These are phyloP conservation scores for Isoetes taiwanensis DNA, from an alignment of 75 land plant genomes.

Conservation along the genomic window DNA sequence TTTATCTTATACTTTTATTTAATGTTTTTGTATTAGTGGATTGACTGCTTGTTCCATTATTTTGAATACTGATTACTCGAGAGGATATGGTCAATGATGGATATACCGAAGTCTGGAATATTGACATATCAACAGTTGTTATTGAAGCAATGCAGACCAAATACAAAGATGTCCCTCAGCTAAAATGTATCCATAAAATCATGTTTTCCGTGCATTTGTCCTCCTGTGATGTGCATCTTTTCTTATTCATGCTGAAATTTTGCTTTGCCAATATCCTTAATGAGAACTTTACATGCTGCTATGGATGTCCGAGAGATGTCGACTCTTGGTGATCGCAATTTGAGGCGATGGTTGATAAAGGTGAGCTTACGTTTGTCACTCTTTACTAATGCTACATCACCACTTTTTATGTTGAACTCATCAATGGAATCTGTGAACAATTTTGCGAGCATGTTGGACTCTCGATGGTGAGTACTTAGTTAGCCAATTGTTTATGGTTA, in stretches of 20 bases:
- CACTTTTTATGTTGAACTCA: not conserved
- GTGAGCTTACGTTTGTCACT: not conserved
- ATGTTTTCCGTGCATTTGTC: not conserved
- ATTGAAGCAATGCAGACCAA: slow-evolving; percentile 11
- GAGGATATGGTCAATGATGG: slow-evolving; percentile 18
- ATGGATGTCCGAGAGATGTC: slow-evolving; percentile 12
- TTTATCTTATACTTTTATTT: too few relatives aligned
- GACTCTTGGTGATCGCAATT: not conserved
- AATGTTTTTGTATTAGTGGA: too few relatives aligned
- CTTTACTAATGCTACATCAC: not conserved
- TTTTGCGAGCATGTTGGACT: slow-evolving; percentile 18
- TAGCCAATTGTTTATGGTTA: not conserved
- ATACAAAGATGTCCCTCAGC: slow-evolving; percentile 10
- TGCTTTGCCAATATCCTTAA: not conserved
- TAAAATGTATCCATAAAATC: slow-evolving; percentile 8
- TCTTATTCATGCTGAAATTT: not conserved
- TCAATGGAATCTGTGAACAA: not conserved
- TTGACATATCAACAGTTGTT: slow-evolving; percentile 14
- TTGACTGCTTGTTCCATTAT: too few relatives aligned
- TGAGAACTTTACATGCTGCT: not conserved
- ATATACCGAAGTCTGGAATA: slow-evolving; percentile 6
- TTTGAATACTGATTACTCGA: too few relatives aligned
- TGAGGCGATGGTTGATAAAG: slow-evolving; percentile 10
- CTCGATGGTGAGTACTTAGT: not conserved
- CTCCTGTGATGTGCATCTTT: not conserved